Evolutionary conservation across 495 filamentous ascomycete genomes (phyloP).

Genomic region (Aspergillus asperescens): DNA sequence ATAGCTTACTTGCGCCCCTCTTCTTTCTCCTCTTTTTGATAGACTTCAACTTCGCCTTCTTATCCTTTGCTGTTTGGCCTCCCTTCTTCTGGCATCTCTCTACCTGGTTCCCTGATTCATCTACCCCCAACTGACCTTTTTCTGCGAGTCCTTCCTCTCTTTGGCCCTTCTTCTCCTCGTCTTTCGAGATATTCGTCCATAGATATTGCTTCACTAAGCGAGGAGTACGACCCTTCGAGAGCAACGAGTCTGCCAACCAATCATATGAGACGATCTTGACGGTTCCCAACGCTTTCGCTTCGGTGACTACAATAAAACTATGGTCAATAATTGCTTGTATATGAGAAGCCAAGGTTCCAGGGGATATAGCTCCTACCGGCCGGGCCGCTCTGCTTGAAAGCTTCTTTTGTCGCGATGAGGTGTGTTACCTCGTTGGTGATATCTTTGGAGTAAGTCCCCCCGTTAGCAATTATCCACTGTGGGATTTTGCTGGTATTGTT

Average conservation of each 20-base stretch:
- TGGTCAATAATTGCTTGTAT: neutral
- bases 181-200: conserved; percentile 33
- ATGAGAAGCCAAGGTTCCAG: neutral
- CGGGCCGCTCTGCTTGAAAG: conserved; percentile 40
- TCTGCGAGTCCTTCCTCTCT: neutral
- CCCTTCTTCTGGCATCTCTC: neutral
- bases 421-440: conserved; percentile 50
- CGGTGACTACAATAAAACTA: conserved; percentile 32
- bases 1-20: neutral
- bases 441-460: conserved; percentile 40
- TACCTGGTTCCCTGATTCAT: neutral
- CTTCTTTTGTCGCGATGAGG: conserved; percentile 50
- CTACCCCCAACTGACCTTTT: neutral
- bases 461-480: conserved; percentile 50
- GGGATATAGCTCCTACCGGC: conserved; percentile 35
- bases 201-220: conserved; percentile 44
- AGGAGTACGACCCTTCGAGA: conserved; percentile 22
- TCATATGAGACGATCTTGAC: conserved; percentile 55
- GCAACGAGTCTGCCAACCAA: conserved; percentile 56
- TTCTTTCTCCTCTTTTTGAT: conserved; percentile 15
- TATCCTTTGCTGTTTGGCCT: conserved; percentile 5
- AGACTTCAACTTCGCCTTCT: conserved; percentile 18
- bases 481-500: conserved; percentile 38
- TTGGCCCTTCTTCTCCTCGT: conserved; percentile 16
- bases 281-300: conserved; percentile 31